Conservation (phyloP, 805 yeast species). For the Maudiozyma barnettii region DNA sequence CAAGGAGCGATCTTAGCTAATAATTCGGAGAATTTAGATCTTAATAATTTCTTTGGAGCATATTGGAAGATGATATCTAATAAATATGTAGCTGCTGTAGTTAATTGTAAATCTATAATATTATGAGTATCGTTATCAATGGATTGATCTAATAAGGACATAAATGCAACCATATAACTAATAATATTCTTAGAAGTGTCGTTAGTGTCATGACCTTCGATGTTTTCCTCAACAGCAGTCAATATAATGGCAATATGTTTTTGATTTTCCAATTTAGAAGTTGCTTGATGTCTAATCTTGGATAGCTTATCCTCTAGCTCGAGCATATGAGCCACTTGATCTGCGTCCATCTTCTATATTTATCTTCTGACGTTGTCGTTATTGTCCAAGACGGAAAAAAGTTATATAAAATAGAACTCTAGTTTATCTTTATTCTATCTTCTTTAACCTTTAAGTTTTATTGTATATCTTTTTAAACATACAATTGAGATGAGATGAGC, state of each 20-base stretch:
- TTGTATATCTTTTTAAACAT: background rate
- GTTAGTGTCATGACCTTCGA: conserved; percentile 45
- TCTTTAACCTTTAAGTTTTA: background rate
- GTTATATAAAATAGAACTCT: background rate
- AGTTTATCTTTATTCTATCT: background rate
- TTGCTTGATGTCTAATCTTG: conserved; percentile 60
- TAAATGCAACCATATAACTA: conserved; percentile 76
- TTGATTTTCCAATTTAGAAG: conserved; percentile 80
- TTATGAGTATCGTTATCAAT: conserved; percentile 38
- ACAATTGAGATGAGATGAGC: conserved; percentile 21
- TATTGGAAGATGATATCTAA: conserved; percentile 71
- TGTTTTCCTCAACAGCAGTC: conserved; percentile 83
- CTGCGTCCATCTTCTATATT: conserved; percentile 19
- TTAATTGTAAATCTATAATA: conserved; percentile 51
- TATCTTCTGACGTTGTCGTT: background rate
- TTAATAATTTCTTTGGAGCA: conserved; percentile 58
- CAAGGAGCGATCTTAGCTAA: conserved; percentile 75
- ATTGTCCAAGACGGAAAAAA: too few species aligned
- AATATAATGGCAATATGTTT: conserved; percentile 75
- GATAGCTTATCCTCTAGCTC: conserved; percentile 56
- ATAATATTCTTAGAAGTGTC: conserved; percentile 52
- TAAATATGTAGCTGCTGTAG: conserved; percentile 69
- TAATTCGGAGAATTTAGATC: conserved; percentile 67
- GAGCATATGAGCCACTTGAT: conserved; percentile 28
- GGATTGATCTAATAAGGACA: conserved; percentile 73